Evolutionary conservation across 2,329 filamentous ascomycete genomes (phyloP).

Genomic region (Epichloe typhina): DNA sequence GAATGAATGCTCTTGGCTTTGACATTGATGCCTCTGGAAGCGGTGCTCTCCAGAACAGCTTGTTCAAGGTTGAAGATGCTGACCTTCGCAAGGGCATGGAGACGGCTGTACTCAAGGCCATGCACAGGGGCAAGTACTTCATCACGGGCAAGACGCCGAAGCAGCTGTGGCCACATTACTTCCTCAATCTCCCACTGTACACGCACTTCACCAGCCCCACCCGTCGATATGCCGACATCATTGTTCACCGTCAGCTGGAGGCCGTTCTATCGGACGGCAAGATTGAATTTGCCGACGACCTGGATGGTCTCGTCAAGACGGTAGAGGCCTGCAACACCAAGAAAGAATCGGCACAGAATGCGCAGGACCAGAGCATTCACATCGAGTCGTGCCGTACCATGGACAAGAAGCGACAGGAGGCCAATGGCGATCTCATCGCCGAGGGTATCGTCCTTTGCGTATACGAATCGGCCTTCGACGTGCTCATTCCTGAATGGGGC

Average conservation of each 20-base stretch:
- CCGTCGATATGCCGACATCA: slow-evolving; percentile 84
- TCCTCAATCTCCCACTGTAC: slow-evolving; percentile 83
- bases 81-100: slow-evolving; percentile 97
- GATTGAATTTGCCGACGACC: slow-evolving; percentile 76
- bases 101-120: slow-evolving; percentile 84
- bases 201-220: slow-evolving; percentile 96
- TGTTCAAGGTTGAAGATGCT: slow-evolving; percentile 82
- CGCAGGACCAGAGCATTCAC: slow-evolving; percentile 96
- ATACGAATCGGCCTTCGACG: slow-evolving; percentile 96
- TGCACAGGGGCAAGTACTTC: slow-evolving; percentile 93
- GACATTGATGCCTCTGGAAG: slow-evolving; percentile 84
- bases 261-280: slow-evolving; percentile 68
- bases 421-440: slow-evolving; percentile 81
- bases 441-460: slow-evolving; percentile 95
- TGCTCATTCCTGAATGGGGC: slow-evolving; percentile 93
- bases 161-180: slow-evolving; percentile 76
- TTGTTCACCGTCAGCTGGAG: slow-evolving; percentile 92
- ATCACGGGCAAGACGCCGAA: slow-evolving; percentile 67
- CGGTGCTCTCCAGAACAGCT: slow-evolving; percentile 80
- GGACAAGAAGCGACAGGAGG: slow-evolving; percentile 79
- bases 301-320: slow-evolving; percentile 80
- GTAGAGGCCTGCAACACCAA: slow-evolving; percentile 96
- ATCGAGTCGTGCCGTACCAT: slow-evolving; percentile 94
- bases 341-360: slow-evolving; percentile 95
- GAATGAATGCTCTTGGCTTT: slow-evolving; percentile 84